These are phyloP conservation scores for Polytrichum formosum DNA, from an alignment of 225 moss, liverwort and hornwort genomes.

Conservation along the genomic window DNA sequence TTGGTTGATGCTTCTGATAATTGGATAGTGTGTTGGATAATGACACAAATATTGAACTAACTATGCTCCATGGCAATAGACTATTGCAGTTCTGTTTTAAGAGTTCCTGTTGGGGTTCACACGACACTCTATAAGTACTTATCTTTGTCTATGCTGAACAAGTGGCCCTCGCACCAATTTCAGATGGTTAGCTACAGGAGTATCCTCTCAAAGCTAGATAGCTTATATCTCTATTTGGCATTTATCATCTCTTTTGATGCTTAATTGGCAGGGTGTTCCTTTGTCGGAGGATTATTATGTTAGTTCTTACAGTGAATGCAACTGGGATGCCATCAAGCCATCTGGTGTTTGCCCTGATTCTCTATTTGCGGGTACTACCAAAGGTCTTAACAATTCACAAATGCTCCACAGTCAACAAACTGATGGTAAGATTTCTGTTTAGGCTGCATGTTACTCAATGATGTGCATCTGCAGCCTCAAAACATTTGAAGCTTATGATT, in stretches of 20 bases:
- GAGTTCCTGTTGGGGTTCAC: too few species aligned
- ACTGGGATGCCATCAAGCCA: slow-evolving; percentile 82
- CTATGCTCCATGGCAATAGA: slow-evolving; percentile 1
- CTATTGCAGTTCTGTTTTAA: not conserved
- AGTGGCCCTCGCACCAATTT: too few species aligned
- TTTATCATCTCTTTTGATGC: too few species aligned
- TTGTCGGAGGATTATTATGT: slow-evolving; percentile 90
- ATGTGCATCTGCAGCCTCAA: too few species aligned
- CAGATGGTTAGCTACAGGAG: too few species aligned
- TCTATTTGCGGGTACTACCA: slow-evolving; percentile 55
- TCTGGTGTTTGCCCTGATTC: slow-evolving; percentile 93
- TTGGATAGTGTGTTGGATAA: not conserved
- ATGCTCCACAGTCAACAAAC: slow-evolving; percentile 87
- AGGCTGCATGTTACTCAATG: too few species aligned
- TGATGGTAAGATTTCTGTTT: slow-evolving; percentile 22
- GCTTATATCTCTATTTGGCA: too few species aligned
- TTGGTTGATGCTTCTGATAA: slow-evolving; percentile 5
- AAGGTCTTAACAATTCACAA: slow-evolving; percentile 54
- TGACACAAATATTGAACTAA: slow-evolving; percentile 1
- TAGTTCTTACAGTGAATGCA: slow-evolving; percentile 80
- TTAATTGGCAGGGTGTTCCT: slow-evolving; percentile 33
- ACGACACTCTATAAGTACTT: too few species aligned
- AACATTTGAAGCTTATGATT: too few species aligned
- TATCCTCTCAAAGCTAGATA: too few species aligned
- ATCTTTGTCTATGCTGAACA: too few species aligned